Conservation (phyloP, 306 rosid species). For the Trifolium subterraneum region DNA sequence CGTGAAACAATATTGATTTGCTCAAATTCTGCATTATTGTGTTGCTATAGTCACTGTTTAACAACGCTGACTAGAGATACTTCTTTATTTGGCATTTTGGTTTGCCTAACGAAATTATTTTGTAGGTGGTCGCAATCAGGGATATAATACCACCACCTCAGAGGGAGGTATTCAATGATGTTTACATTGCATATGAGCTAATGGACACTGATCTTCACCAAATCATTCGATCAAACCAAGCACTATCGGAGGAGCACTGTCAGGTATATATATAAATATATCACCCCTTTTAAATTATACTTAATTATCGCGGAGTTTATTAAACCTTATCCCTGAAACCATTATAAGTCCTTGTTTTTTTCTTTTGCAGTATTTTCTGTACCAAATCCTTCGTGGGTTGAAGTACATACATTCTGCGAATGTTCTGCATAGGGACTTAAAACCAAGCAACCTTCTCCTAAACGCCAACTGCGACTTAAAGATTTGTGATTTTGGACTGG, state of each 20-base stretch:
- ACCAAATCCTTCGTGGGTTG: conserved; percentile 96
- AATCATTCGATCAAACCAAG: conserved; percentile 92
- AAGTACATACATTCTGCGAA: conserved; percentile 97
- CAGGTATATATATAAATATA: conserved; percentile 59
- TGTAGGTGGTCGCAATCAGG: conserved; percentile 91
- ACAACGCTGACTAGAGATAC: background rate
- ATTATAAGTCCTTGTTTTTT: conserved; percentile 23
- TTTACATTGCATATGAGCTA: conserved; percentile 96
- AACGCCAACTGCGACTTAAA: conserved; percentile 96
- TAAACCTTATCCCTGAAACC: conserved; percentile 11
- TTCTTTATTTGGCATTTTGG: background rate
- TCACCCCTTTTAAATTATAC: conserved; percentile 20
- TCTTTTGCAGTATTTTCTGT: conserved; percentile 81
- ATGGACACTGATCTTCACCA: conserved; percentile 99
- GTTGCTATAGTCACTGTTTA: no score
- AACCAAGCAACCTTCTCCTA: conserved; percentile 94
- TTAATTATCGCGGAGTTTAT: background rate
- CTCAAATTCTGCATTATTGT: no score
- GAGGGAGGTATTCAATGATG: conserved; percentile 80
- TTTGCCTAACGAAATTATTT: conserved; percentile 24
- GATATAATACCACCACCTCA: conserved; percentile 95
- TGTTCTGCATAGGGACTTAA: conserved; percentile 94
- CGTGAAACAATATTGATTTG: no score
- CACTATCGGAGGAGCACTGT: conserved; percentile 94
- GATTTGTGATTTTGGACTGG: conserved; percentile 96